Base-by-base conservation (phyloP, 192 early-diverging fungal genomes). In the Martensiomyces pterosporus region DNA sequence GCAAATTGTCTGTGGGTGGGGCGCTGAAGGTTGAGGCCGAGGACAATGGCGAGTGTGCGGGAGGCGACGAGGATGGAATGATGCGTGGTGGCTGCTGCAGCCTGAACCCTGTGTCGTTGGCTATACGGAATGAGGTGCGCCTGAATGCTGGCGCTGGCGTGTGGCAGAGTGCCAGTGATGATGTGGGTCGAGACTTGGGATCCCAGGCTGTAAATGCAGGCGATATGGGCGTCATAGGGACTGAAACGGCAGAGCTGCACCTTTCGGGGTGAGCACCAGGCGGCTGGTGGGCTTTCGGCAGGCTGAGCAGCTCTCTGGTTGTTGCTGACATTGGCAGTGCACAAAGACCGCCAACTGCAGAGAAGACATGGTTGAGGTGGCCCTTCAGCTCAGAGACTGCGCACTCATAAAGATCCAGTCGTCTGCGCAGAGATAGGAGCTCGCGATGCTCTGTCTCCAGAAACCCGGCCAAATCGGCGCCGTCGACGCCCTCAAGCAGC, bases 341-440 rank as follows among this genome's bases (percentile, higher is more conserved):
- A 3, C 41, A 15, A 22, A 69, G 35, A 1, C 66, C 66, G n/a
- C 66, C 66, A 19, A 40, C 66, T 1, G 39, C 49, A 2, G 49
- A 24, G 23, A 49, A 62, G n/a, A 57, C 53, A 14, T 47, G 52
- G 42, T 58, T 35, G 24, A 70, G 32, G 34, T 70, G 55, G n/a
- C 17, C 14, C n/a, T 33, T 50, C 4, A 64, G 52, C 47, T 71
- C 67, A 2, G 21, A 12, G 12, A 60, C 32, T 2, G 47, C 60
- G 0, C 17, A 25, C 25, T 71, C 36, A 33, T 64, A 58, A 4
- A 21, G 26, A 4, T 24, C 47, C 2, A 48, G 38, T 18, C 35
- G 46, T 12, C 29, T 38, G 13, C 64, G 64, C n/a, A 67, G 38
- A 4, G 25, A 18, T 15, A 59, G 39, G 8, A 67, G 64, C 57